phyloP scores from a whole-genome alignment of 352 stramenopile genomes.

The Phytophthora rubi region DNA sequence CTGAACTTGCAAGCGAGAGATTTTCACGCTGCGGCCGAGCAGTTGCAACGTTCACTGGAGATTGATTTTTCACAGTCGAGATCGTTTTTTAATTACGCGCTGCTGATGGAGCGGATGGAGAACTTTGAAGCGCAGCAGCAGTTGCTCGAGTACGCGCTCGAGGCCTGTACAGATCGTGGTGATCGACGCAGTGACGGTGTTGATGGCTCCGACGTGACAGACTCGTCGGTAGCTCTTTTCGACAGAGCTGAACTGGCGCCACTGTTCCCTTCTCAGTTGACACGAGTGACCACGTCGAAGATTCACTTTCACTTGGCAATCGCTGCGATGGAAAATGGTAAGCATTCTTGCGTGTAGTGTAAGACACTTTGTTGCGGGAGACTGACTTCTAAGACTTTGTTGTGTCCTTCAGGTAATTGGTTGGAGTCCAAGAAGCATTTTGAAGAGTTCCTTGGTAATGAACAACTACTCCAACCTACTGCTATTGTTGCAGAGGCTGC shows the following conservation, averaged over 20 bases:
- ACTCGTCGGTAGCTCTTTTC: constrained; percentile 26
- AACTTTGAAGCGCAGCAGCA: constrained; percentile 59
- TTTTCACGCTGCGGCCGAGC: constrained; percentile 43
- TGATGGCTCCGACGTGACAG: not conserved
- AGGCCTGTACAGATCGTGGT: constrained; percentile 17
- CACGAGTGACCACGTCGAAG: constrained; percentile 22
- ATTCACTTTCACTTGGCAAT: constrained; percentile 44
- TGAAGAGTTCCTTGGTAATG: constrained; percentile 30
- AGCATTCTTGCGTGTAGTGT: not conserved
- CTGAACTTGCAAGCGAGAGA: constrained; percentile 45
- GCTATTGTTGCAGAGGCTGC: constrained; percentile 11
- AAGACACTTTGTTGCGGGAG: not conserved
- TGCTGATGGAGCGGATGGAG: constrained; percentile 59
- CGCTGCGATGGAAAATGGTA: constrained; percentile 57
- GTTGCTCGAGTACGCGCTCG: constrained; percentile 59
- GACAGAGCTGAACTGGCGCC: constrained; percentile 11
- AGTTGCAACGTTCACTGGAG: constrained; percentile 64
- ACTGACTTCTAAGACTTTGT: not conserved
- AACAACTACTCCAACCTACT: not conserved
- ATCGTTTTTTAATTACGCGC: constrained; percentile 74
- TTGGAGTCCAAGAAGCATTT: constrained; percentile 50
- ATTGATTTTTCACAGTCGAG: constrained; percentile 54
- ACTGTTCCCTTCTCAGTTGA: constrained; percentile 31
- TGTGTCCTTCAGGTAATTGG: constrained; percentile 39
- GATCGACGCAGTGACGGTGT: not conserved